Conservation (phyloP, 768 basidiomycete species). For the Termitomyces sp. region DNA sequence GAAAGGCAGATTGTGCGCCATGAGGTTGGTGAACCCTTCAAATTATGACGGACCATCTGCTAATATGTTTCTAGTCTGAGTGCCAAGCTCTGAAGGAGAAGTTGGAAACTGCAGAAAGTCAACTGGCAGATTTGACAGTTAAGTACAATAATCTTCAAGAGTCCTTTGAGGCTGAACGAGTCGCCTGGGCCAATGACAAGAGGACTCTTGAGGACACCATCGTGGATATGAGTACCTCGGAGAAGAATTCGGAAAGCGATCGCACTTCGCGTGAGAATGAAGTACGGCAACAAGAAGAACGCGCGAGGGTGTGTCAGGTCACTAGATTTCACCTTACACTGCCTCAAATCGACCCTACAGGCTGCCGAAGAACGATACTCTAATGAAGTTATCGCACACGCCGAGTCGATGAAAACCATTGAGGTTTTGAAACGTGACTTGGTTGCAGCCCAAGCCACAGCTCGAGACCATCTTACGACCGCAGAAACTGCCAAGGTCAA, state of each 20-base stretch:
- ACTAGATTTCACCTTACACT: background rate
- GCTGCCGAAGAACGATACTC: conserved; percentile 79
- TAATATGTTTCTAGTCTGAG: conserved; percentile 45
- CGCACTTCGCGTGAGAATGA: conserved; percentile 60
- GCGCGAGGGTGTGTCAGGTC: conserved; percentile 49
- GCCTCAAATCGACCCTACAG: conserved; percentile 20
- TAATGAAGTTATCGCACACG: conserved; percentile 79
- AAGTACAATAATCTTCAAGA: conserved; percentile 58
- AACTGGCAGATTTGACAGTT: conserved; percentile 41
- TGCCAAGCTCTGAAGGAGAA: conserved; percentile 58
- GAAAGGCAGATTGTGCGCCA: conserved; percentile 63
- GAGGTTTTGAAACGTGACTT: conserved; percentile 63
- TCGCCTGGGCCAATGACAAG: conserved; percentile 73
- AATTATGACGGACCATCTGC: background rate
- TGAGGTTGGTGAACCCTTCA: conserved; percentile 44
- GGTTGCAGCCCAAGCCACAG: conserved; percentile 39
- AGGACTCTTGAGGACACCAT: conserved; percentile 79
- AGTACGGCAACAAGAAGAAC: conserved; percentile 60
- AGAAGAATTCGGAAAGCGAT: conserved; percentile 60
- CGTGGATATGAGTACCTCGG: conserved; percentile 72
- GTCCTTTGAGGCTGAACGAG: conserved; percentile 62
- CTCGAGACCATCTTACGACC: conserved; percentile 53
- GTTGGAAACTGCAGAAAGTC: conserved; percentile 46
- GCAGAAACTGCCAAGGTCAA: conserved; percentile 77
- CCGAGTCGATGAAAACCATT: conserved; percentile 74